phyloP scores from a whole-genome alignment of 1,284 basidiomycete genomes.

The Pascua sp. region DNA sequence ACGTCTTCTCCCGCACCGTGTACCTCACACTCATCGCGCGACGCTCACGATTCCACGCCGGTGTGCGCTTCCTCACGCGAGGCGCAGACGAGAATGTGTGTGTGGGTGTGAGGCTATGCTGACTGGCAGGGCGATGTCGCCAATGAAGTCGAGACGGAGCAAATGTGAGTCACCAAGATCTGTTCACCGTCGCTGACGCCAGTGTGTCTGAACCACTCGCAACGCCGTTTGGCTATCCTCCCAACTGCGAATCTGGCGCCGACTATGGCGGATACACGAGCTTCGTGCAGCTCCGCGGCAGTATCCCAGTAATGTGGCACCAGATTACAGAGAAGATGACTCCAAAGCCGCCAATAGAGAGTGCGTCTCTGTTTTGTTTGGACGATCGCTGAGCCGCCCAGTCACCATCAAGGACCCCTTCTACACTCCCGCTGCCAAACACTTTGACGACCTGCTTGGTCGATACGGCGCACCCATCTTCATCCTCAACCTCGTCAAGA shows the following conservation, averaged over 20 bases:
- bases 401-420: slow-evolving; percentile 94
- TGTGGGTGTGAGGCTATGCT: neutral
- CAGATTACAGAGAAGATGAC: slow-evolving; percentile 89
- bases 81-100: slow-evolving; percentile 73
- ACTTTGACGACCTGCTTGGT: slow-evolving; percentile 88
- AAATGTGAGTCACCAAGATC: slow-evolving; percentile 58
- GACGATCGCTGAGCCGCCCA: slow-evolving; percentile 39
- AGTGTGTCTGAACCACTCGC: slow-evolving; percentile 85
- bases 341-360: slow-evolving; percentile 91
- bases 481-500: slow-evolving; percentile 95
- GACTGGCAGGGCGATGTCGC: slow-evolving; percentile 82
- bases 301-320: slow-evolving; percentile 94
- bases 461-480: slow-evolving; percentile 89
- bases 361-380: slow-evolving; percentile 53
- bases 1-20: slow-evolving; percentile 81
- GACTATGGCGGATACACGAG: slow-evolving; percentile 74
- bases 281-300: slow-evolving; percentile 94
- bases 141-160: slow-evolving; percentile 98
- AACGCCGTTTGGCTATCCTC: slow-evolving; percentile 69
- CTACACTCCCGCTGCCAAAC: slow-evolving; percentile 85
- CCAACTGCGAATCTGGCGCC: slow-evolving; percentile 50
- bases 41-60: slow-evolving; percentile 91
- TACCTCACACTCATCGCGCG: slow-evolving; percentile 93
- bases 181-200: neutral
- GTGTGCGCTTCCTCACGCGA: slow-evolving; percentile 89